Evolutionary conservation across 306 rosid genomes (phyloP).

Genomic region (Gillenia trifoliata): DNA sequence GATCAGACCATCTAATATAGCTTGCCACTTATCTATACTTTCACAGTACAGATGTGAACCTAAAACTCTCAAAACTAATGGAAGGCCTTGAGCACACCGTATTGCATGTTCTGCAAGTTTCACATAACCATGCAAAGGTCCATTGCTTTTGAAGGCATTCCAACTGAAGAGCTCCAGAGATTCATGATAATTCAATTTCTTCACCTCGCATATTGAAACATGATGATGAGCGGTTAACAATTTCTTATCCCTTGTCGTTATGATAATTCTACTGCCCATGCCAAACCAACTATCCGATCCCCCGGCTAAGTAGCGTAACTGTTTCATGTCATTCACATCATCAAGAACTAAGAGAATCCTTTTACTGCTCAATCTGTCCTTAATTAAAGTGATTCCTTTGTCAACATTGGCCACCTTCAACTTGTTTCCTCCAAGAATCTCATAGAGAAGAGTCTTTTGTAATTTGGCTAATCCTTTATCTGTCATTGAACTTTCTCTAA

Average conservation of each 20-base stretch:
- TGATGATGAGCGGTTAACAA: no score
- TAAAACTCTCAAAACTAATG: slow-evolving; percentile 33
- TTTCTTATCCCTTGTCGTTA: no score
- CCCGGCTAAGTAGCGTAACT: not conserved
- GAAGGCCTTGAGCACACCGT: slow-evolving; percentile 1
- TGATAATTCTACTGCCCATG: no score
- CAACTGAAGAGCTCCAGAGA: not conserved
- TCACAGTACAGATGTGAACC: slow-evolving; percentile 24
- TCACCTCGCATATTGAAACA: not conserved
- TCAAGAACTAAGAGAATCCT: not conserved
- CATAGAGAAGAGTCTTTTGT: no score
- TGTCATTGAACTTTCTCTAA: no score
- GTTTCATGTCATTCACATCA: not conserved
- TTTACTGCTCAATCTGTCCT: not conserved
- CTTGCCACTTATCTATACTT: slow-evolving; percentile 23
- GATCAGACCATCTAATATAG: slow-evolving; percentile 19
- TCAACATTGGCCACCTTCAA: no score
- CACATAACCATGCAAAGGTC: not conserved
- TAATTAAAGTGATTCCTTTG: no score
- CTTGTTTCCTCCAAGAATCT: no score
- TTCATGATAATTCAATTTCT: not conserved
- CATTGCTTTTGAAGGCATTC: not conserved
- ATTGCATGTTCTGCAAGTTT: not conserved
- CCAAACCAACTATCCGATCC: no score
- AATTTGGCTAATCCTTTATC: no score